Evolutionary conservation across 495 filamentous ascomycete genomes (phyloP), one percentile per base, ranked within the genome.

Genomic region (Xeromyces bisporus): DNA sequence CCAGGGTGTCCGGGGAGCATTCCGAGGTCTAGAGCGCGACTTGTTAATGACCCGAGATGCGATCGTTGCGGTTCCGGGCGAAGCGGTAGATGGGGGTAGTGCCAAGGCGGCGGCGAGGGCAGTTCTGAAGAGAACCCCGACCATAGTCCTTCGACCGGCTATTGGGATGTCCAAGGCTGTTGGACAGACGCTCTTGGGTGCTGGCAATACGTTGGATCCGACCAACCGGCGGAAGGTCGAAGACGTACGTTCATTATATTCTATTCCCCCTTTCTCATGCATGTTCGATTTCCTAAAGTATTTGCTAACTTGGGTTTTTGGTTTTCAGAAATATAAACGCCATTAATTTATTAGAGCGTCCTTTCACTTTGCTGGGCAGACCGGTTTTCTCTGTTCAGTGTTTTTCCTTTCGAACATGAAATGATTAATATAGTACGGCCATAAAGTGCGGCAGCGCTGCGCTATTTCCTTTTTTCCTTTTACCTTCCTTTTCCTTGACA

Each of bases 91-190:
- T 47, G 81, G 80, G 41, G 69, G 70, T 23, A 85, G 69, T 43
- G 84, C 86, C 8, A 73, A 75, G 35, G 87, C 83, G 9, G 84
- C 79, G 2, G 80, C 80, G 20, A 72, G 62, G 40, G 91, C 78
- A 1, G 76, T 99, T 28, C 67, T 74, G 38, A 78, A 67, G 52
- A 69, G 75, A 37, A 85, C 85, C 16, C 91, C 91, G 23, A 93
- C 84, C 0, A 77, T 94, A 7, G 80, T 96, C 21, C 67, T 99
- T 26, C 60, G 86, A 34, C 91, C 91, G 15, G 80, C 80, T 1
- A 83, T 96, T 44, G 91, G 89, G 1, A 80, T 82, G 6, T 81
- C 75, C 30, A 87, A 87, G 47, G 91, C 85, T 1, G 77, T 93
- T 13, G 79, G 84, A 5, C 78, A 89, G 55, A 81, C 86, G 12